Conservation (phyloP, 305 asterid species). For the Caryopteris hybrid region DNA sequence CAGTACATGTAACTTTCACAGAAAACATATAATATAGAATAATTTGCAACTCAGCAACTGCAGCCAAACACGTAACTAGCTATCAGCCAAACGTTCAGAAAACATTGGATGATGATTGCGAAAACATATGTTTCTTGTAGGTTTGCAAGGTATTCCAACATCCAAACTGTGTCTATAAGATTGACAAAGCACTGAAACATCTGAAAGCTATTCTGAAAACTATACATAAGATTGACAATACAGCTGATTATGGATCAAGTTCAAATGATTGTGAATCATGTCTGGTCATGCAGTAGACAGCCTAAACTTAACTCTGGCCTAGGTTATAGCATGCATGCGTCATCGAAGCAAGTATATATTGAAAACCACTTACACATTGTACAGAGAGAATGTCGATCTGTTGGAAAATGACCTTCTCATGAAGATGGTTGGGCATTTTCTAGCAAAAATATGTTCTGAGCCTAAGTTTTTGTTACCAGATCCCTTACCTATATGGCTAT, state of each 20-base stretch:
- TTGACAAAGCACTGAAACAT: neutral
- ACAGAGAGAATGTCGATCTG: neutral
- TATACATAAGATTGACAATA: neutral
- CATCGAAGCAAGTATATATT: neutral
- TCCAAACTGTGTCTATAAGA: neutral
- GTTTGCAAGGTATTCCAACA: neutral
- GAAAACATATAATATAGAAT: neutral
- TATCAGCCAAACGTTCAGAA: constrained; percentile 2
- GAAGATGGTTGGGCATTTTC: neutral
- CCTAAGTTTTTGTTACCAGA: neutral
- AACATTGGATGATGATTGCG: neutral
- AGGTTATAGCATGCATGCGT: neutral
- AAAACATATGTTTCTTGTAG: neutral
- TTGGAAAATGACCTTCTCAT: neutral
- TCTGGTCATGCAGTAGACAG: neutral
- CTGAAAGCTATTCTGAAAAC: neutral
- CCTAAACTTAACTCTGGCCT: neutral
- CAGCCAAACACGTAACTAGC: neutral
- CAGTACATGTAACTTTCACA: neutral
- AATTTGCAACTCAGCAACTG: constrained; percentile 4
- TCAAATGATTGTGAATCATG: neutral
- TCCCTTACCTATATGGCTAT: neutral
- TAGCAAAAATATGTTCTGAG: neutral
- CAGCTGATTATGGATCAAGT: neutral
- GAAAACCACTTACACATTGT: neutral